Evolutionary conservation across 768 basidiomycete genomes (phyloP), one percentile per base, ranked within the genome.

Genomic region (Dioszegia hungarica): DNA sequence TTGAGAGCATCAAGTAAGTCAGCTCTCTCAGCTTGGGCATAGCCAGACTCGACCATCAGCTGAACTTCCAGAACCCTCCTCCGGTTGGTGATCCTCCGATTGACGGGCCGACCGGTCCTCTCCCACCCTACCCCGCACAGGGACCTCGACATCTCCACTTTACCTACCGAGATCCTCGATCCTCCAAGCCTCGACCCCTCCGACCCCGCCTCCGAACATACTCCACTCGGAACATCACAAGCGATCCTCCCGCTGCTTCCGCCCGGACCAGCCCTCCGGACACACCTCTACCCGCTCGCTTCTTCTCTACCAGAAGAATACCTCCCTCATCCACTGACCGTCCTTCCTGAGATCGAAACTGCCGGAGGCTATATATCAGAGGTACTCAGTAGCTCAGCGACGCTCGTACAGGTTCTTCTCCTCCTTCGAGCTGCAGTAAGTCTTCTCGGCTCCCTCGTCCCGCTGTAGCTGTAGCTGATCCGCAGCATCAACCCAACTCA

Each of bases 1-100:
- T 97, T 33, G 94, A 99, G 75, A 72, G 81, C 38, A 75, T 92
- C 75, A 99, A 99, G 92, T 94, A 70, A 74, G 83, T 79, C n/a
- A n/a, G n/a, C n/a, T n/a, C n/a, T n/a, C n/a, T n/a, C n/a, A n/a
- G n/a, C 17, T n/a, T 10, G 5, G 8, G 24, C 11, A n/a, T 15
- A 6, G 37, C 15, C 24, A 34, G 14, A 12, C 9, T 27, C n/a
- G 9, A 12, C 20, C 12, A 45, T 40, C 37, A 20, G 29, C 46
- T 27, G 33, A 31, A 47, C 15, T 11, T 25, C 4, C 61, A 95
- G 92, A 77, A 87, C 84, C 25, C 63, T 83, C 25, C 81, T 98
- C 37, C 86, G 89, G 15, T 75, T 95, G 12, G 66, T 84, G 8
- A 77, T 98, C 20, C 76, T 98, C 51, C 81, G 81, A 49, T 80